Conservation (phyloP, 495 filamentous ascomycete genomes). For the Xylaria acuta region DNA sequence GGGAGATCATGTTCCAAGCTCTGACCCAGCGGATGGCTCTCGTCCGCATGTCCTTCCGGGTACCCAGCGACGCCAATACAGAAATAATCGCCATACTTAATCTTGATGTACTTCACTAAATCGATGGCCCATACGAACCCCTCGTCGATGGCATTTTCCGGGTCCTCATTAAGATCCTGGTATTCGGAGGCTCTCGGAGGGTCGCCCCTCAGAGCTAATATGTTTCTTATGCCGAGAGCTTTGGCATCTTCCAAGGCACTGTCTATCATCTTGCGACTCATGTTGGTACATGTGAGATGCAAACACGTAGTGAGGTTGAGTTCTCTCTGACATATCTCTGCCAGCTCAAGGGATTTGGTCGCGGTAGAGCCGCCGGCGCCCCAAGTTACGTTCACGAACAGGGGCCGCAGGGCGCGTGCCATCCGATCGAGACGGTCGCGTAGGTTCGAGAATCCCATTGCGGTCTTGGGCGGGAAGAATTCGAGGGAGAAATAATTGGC, state of each 20-base stretch:
- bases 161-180: constrained; percentile 57
- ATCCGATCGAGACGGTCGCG: constrained; percentile 93
- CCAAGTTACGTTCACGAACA: constrained; percentile 98
- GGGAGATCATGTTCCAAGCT: constrained; percentile 81
- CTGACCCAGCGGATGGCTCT: constrained; percentile 79
- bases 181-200: constrained; percentile 91
- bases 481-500: constrained; percentile 93
- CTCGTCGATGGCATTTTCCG: constrained; percentile 60
- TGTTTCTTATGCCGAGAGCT: constrained; percentile 90
- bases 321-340: constrained; percentile 92
- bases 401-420: constrained; percentile 84
- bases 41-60: constrained; percentile 95
- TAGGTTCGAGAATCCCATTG: constrained; percentile 92
- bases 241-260: constrained; percentile 91
- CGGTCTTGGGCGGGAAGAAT: constrained; percentile 98
- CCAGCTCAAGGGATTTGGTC: constrained; percentile 87
- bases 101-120: constrained; percentile 85
- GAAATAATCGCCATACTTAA: constrained; percentile 90
- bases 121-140: constrained; percentile 92
- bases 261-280: constrained; percentile 85
- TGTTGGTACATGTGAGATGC: constrained; percentile 97
- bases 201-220: constrained; percentile 92
- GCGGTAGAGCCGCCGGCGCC: constrained; percentile 94
- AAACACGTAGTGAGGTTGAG: constrained; percentile 92
- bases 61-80: constrained; percentile 95